Evolutionary conservation across 108 stramenopile species (phyloP).

Genomic region (Cyclotella sp.): DNA sequence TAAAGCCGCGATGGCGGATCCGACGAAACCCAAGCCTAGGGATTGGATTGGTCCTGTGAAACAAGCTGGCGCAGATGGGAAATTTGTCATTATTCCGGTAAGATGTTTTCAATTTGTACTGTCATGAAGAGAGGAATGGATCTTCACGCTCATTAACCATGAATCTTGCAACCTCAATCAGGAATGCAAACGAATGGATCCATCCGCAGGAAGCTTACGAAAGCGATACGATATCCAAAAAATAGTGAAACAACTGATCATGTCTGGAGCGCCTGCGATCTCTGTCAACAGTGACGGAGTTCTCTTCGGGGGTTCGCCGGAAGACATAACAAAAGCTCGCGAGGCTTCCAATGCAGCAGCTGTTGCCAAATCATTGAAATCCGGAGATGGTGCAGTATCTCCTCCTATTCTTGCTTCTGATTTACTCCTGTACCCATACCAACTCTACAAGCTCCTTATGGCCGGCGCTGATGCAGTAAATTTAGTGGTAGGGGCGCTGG

Average conservation of each 20-base stretch:
- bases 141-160: not conserved
- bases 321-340: conserved; percentile 70
- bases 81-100: conserved; percentile 80
- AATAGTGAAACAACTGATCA: conserved; percentile 66
- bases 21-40: conserved; percentile 69
- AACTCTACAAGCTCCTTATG: conserved; percentile 84
- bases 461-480: conserved; percentile 90
- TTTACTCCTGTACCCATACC: conserved; percentile 86
- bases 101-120: conserved; percentile 2
- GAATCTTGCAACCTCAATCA: not conserved
- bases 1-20: conserved; percentile 61
- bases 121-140: not conserved
- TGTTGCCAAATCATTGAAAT: conserved; percentile 45
- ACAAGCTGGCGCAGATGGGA: conserved; percentile 49
- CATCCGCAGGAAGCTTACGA: conserved; percentile 76
- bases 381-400: conserved; percentile 59
- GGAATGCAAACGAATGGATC: conserved; percentile 86
- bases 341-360: conserved; percentile 61
- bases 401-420: conserved; percentile 88
- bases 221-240: conserved; percentile 78
- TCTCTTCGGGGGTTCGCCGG: conserved; percentile 81
- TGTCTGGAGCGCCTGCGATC: conserved; percentile 64
- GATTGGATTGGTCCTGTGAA: conserved; percentile 82
- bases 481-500: conserved; percentile 75
- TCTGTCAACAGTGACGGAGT: conserved; percentile 85